Evolutionary conservation across 768 basidiomycete species (phyloP).

Genomic region (Pleurotus sapidus): DNA sequence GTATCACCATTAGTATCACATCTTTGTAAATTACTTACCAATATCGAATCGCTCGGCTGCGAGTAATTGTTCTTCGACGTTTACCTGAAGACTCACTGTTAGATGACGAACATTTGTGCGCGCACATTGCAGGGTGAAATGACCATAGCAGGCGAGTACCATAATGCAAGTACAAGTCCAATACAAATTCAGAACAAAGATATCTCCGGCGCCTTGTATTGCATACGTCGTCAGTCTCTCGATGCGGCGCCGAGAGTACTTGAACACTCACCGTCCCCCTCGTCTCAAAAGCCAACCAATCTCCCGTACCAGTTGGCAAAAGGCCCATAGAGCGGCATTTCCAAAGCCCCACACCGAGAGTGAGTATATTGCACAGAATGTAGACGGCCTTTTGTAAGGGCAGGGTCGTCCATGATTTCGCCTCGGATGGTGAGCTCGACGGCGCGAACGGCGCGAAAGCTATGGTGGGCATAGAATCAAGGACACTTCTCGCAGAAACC

Average conservation of each 20-base stretch:
- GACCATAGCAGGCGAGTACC: not conserved
- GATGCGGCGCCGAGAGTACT: not conserved
- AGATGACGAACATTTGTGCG: no score
- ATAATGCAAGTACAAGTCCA: not conserved
- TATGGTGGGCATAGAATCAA: slow-evolving; percentile 18
- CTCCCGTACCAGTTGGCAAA: slow-evolving; percentile 85
- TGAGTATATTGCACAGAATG: slow-evolving; percentile 69
- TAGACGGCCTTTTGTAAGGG: slow-evolving; percentile 69
- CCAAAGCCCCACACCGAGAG: slow-evolving; percentile 84
- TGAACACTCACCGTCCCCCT: slow-evolving; percentile 56
- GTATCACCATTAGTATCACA: no score
- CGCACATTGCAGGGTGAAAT: no score
- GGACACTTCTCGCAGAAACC: not conserved
- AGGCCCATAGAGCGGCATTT: slow-evolving; percentile 94
- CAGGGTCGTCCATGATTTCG: slow-evolving; percentile 53
- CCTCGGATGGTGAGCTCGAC: slow-evolving; percentile 42
- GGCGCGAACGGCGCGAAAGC: slow-evolving; percentile 78
- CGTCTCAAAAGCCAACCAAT: slow-evolving; percentile 94
- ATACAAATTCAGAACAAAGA: slow-evolving; percentile 28
- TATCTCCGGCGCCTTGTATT: slow-evolving; percentile 40
- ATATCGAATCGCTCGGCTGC: no score
- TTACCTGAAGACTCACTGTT: no score
- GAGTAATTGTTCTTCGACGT: no score
- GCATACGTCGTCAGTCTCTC: not conserved
- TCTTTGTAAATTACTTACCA: no score